These are phyloP conservation scores for Abortiporus biennis DNA, from an alignment of 1,284 basidiomycete genomes.

Conservation along the genomic window DNA sequence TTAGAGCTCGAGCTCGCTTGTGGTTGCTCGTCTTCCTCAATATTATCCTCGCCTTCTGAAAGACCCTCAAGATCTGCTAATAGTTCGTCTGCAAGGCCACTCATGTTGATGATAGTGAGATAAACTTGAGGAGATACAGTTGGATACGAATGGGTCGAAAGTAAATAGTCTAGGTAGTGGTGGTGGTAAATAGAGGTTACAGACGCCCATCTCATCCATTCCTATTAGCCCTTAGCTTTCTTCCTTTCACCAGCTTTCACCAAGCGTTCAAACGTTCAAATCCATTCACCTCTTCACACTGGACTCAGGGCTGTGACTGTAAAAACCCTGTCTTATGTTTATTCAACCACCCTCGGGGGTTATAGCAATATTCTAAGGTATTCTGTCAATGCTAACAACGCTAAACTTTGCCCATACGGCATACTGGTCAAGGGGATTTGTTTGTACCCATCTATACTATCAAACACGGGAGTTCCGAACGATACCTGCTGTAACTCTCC, in stretches of 20 bases:
- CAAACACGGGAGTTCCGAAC: constrained; percentile 56
- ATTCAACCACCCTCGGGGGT: too few relatives aligned
- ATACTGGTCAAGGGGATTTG: constrained; percentile 53
- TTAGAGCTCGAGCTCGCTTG: constrained; percentile 27
- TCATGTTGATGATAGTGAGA: constrained; percentile 53
- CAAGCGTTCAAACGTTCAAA: too few relatives aligned
- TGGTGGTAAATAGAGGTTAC: not conserved
- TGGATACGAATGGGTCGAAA: not conserved
- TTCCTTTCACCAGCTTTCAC: not conserved
- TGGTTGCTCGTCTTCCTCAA: constrained; percentile 42
- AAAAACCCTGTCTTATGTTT: too few relatives aligned
- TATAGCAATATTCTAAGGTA: constrained; percentile 38
- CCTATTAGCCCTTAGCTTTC: not conserved
- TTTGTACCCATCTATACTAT: constrained; percentile 49
- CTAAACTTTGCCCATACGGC: constrained; percentile 62
- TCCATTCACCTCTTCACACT: too few relatives aligned
- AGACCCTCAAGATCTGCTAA: constrained; percentile 81
- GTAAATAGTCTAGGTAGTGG: constrained; percentile 1
- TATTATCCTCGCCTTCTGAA: constrained; percentile 56
- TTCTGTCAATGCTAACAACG: constrained; percentile 40
- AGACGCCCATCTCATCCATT: not conserved
- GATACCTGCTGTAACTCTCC: constrained; percentile 52
- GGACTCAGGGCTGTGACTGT: too few relatives aligned
- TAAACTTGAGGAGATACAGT: too few relatives aligned
- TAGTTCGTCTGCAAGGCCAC: constrained; percentile 80